phyloP scores from a whole-genome alignment of 306 rosid species.

The Quercus glauca region DNA sequence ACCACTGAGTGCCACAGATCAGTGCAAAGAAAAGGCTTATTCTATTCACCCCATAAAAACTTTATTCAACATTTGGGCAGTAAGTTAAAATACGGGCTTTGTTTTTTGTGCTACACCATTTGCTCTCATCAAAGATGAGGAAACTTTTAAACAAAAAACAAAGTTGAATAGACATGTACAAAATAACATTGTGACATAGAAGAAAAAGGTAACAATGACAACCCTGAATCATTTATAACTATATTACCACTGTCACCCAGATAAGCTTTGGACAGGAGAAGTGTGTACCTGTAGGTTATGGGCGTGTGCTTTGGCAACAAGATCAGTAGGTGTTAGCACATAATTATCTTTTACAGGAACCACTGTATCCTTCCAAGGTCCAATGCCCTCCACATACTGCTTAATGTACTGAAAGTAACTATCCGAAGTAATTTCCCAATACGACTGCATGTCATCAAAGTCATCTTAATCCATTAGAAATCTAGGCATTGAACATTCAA shows the following conservation, averaged over 20 bases:
- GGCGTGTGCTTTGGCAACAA: conserved; percentile 79
- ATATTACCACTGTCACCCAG: neutral
- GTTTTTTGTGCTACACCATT: neutral
- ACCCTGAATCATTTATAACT: neutral
- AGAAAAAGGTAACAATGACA: neutral
- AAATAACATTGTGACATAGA: neutral
- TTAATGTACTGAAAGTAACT: conserved; percentile 61
- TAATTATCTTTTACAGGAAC: conserved; percentile 61
- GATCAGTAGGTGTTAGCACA: conserved; percentile 54
- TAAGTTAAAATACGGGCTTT: neutral
- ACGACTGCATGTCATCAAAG: conserved; percentile 58
- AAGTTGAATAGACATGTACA: neutral
- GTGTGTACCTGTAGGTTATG: conserved; percentile 69
- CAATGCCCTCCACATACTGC: conserved; percentile 79
- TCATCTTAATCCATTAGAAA: neutral
- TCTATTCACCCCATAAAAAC: neutral
- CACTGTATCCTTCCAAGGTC: conserved; percentile 91
- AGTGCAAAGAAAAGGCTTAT: neutral
- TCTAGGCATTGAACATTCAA: neutral
- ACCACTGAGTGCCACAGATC: neutral
- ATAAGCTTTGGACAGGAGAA: conserved; percentile 9
- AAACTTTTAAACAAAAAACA: neutral
- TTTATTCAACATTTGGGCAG: neutral
- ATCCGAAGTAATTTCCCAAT: conserved; percentile 90
- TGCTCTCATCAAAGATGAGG: neutral